Evolutionary conservation across 345 rosid genomes (phyloP), one percentile per base, ranked within the genome.

Genomic region (Camelina laxa): DNA sequence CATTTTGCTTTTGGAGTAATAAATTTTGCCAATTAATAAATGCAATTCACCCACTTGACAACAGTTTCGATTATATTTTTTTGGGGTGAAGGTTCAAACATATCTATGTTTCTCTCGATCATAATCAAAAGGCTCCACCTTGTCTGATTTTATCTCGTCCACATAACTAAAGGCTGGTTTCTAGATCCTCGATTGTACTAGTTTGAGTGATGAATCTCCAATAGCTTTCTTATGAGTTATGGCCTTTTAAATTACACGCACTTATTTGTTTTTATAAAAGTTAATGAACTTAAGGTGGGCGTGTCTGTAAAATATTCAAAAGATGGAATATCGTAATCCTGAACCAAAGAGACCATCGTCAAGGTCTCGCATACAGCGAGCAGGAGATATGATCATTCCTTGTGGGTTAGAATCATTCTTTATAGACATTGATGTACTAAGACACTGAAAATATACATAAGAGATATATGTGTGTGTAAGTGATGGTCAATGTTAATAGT

Each of bases 41-140:
- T 63, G 66, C 75, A 55, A 36, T 70, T 47, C 72, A 76, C 59
- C 80, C 17, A 76, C 80, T 64, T 70, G 72, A 27, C 47, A 54
- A 61, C 56, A 31, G 7, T 59, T 75, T 73, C n/a, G 21, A 13
- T 20, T 69, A 1, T 7, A 13, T 7, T 7, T 19, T 45, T 24
- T 58, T 22, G 12, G 2, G 4, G 42, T 63, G 39, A 70, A 61
- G 39, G 15, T 70, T 76, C 72, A 70, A 54, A 76, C 61, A 64
- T 70, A 15, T 76, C 30, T 76, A 76, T 64, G 75, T 70, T 76
- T 61, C 53, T 27, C 36, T 54, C 16, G 70, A 75, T 51, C 79
- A 75, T 53, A 54, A 62, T 69, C 33, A 44, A 62, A 69, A 33
- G 70, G 75, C 65, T 69, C 70, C 70, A 69, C 65, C 75, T 76